Evolutionary conservation across 2,329 filamentous ascomycete species (phyloP).

Genomic region (Verticillium nonalfalfae): DNA sequence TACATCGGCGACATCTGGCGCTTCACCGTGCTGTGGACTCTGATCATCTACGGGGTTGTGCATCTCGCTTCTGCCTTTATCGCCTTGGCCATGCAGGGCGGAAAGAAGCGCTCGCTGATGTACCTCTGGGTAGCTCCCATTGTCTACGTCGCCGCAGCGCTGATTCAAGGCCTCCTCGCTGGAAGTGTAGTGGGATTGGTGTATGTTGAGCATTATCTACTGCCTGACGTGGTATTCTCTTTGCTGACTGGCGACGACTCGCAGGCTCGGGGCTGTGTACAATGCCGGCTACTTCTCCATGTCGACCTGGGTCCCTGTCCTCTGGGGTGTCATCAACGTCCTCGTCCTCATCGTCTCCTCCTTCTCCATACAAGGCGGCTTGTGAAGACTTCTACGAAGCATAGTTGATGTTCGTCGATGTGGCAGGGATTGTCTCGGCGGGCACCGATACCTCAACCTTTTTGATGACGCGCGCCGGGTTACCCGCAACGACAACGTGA

Average conservation of each 20-base stretch:
- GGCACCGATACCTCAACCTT: slow-evolving; percentile 26
- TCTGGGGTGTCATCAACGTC: slow-evolving; percentile 82
- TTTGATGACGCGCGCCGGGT: slow-evolving; percentile 55
- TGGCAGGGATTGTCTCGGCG: not conserved
- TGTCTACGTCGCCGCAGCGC: slow-evolving; percentile 65
- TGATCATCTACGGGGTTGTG: slow-evolving; percentile 70
- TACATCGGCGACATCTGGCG: slow-evolving; percentile 74
- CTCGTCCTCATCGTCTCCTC: slow-evolving; percentile 78
- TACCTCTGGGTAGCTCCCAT: slow-evolving; percentile 68
- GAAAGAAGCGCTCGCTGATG: slow-evolving; percentile 48
- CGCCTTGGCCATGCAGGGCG: slow-evolving; percentile 65
- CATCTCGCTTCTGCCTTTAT: slow-evolving; percentile 67
- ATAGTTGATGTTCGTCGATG: slow-evolving; percentile 2
- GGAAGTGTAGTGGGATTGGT: slow-evolving; percentile 77
- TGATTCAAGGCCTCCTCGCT: slow-evolving; percentile 69
- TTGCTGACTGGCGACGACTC: not conserved
- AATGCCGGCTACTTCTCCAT: slow-evolving; percentile 77
- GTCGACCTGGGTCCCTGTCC: slow-evolving; percentile 90
- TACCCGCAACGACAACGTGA: slow-evolving; percentile 58
- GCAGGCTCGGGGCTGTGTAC: slow-evolving; percentile 72
- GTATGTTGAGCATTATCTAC: slow-evolving; percentile 42
- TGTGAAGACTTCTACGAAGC: slow-evolving; percentile 58
- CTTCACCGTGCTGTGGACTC: slow-evolving; percentile 82
- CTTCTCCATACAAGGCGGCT: slow-evolving; percentile 85
- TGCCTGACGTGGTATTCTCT: slow-evolving; percentile 12